Evolutionary conservation across 768 basidiomycete genomes (phyloP), one percentile per base, ranked within the genome.

Genomic region (Kwoniella sp.): DNA sequence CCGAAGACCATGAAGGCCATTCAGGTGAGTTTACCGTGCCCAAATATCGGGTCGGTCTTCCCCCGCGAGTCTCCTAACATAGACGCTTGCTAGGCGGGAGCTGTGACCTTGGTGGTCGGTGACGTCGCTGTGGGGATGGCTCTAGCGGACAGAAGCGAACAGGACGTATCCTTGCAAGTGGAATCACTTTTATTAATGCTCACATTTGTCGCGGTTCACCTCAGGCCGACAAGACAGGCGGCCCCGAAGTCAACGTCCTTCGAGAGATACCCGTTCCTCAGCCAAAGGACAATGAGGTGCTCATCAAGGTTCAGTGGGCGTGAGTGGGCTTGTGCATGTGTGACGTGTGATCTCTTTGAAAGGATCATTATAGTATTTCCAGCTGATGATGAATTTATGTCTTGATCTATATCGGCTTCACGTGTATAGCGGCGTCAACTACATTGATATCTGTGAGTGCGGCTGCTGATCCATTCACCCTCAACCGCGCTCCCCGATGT

Each of bases 171-270:
- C n/a, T n/a, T n/a, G n/a, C n/a, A n/a, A n/a, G n/a, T n/a, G n/a
- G n/a, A n/a, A n/a, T n/a, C n/a, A n/a, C n/a, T n/a, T n/a, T n/a
- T n/a, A n/a, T n/a, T n/a, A n/a, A n/a, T n/a, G n/a, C n/a, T n/a
- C n/a, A n/a, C n/a, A n/a, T n/a, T n/a, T 8, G 20, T 45, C 41
- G 9, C 8, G 11, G 15, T 45, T 17, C 8, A 3, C 17, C 20
- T 15, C 60, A 87, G 62, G 89, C 92, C 77, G 79, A 86, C 13
- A 85, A 87, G 84, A 86, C 83, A 7, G 95, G 93, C 4, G 90
- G 87, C 5, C 78, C 88, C 29, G 91, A 94, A 57, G 90, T 91
- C 37, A 38, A 78, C 41, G 73, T 80, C 48, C 69, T 82, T 15
- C 62, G 74, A 29, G 82, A 84, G 34, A 68, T 89, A n/a, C 87